Base-by-base conservation (phyloP, 228 moss, liverwort and hornwort genomes). In the Sphagnum magellanicum region DNA sequence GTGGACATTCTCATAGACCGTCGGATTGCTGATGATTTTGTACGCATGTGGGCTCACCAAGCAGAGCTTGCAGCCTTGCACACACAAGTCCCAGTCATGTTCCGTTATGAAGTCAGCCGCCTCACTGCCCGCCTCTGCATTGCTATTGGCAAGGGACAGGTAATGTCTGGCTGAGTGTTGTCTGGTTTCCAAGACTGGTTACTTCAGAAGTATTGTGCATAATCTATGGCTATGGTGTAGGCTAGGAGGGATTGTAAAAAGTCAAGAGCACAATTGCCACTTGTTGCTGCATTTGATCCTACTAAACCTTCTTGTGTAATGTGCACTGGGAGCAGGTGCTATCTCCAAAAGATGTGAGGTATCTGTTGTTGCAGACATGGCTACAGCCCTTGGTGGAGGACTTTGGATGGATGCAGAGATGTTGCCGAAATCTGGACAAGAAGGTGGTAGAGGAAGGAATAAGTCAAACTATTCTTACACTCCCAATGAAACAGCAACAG, bases 391-490 rank as follows among this genome's bases (percentile, higher is more conserved):
- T 92, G 15, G 90, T 92, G 46, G 92, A 92, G 68, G 92, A 92
- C 73, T 92, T 92, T 50, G 90, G 86, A 10, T 92, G 92, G 92
- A 92, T 92, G 90, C 92, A 92, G 65, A 77, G 92, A 3, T 90
- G 92, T 65, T 92, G 92, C 68, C 90, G 90, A 71, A 86, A 82
- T 72, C 79, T 92, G 55, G 92, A 92, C 68, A 90, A 88, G 66
- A 92, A 90, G 73, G 90, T 92, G 60, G 92, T 92, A 46, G 92
- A 92, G 69, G 92, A 92, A 63, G 92, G 92, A 49, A 90, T 92
- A 46, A 90, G 90, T 74, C 92, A 92, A 65, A 90, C 92, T 5
- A 90, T 92, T n/a, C 76, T 88, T 52, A 92, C 92, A 46, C 90
- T 92, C 47, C 90, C 92, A 3, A 48, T 92, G 15, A 88, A 82